A percentile compares a stretch with the other conserved stretches of the same genome.
These are phyloP conservation scores for Tylopilus vinaceipallidus DNA, from an alignment of 768 basidiomycete genomes.

Conservation along the genomic window DNA sequence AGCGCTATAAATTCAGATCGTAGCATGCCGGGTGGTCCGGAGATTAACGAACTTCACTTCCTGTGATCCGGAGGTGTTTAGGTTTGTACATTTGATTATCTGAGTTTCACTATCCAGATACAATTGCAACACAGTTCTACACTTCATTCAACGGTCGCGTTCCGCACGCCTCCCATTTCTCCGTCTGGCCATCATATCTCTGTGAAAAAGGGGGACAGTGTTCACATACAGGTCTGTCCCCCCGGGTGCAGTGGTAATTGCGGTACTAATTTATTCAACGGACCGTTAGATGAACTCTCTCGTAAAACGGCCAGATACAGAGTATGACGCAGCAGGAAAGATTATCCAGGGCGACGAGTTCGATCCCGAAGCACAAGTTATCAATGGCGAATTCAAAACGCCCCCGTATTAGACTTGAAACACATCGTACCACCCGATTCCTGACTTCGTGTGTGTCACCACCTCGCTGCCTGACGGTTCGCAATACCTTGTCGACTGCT, in stretches of 20 bases:
- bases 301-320: slow-evolving; percentile 43
- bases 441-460: not conserved
- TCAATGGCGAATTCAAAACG: slow-evolving; percentile 62
- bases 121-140: slow-evolving; percentile 31
- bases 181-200: slow-evolving; percentile 25
- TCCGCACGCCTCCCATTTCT: slow-evolving; percentile 43
- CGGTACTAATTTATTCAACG: slow-evolving; percentile 6
- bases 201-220: slow-evolving; percentile 44
- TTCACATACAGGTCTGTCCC: slow-evolving; percentile 56
- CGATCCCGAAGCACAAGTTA: slow-evolving; percentile 60
- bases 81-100: slow-evolving; percentile 38
- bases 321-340: slow-evolving; percentile 60
- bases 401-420: slow-evolving; percentile 38
- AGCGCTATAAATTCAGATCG: slow-evolving; percentile 49
- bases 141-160: slow-evolving; percentile 56
- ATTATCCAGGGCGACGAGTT: slow-evolving; percentile 42
- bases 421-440: not conserved
- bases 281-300: slow-evolving; percentile 66
- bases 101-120: slow-evolving; percentile 26
- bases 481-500: not conserved
- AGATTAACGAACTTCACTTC: slow-evolving; percentile 58
- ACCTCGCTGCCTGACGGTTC: not conserved
- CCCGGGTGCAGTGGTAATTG: not conserved
- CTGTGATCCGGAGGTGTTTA: slow-evolving; percentile 47
- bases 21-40: slow-evolving; percentile 61